phyloP scores from a whole-genome alignment of 2,329 filamentous ascomycete genomes.

The Hypoxylon sp. region DNA sequence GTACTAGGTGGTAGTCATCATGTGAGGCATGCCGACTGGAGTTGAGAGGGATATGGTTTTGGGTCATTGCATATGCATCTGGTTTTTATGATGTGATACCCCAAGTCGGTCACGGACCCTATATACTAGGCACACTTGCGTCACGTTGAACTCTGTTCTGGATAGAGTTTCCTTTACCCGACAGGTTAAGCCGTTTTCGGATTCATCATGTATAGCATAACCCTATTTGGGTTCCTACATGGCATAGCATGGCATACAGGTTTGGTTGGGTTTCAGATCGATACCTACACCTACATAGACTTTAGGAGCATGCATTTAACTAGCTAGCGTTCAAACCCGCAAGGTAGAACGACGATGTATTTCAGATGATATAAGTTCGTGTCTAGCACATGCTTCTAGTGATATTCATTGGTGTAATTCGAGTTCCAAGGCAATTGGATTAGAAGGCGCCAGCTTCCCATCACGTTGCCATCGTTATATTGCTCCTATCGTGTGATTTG shows the following conservation, averaged over 20 bases:
- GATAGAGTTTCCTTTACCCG: conserved; percentile 21
- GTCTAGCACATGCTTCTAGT: not conserved
- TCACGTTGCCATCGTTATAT: not conserved
- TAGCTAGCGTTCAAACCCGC: not conserved
- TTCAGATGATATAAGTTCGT: not conserved
- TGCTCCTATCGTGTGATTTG: no score
- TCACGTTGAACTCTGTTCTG: conserved; percentile 12
- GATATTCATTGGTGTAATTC: not conserved
- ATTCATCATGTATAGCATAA: conserved; percentile 10
- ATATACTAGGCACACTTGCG: conserved; percentile 1
- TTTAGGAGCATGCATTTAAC: not conserved
- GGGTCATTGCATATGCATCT: conserved; percentile 12
- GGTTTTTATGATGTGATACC: conserved; percentile 29
- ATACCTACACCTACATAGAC: conserved; percentile 13
- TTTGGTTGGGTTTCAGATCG: not conserved
- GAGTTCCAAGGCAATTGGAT: not conserved
- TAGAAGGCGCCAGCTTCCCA: no score
- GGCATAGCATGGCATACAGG: not conserved
- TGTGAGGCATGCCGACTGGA: conserved; percentile 52
- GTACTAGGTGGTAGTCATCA: conserved; percentile 52
- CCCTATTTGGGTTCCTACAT: conserved; percentile 9
- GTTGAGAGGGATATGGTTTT: conserved; percentile 30
- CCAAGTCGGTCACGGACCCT: conserved; percentile 13
- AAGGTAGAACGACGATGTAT: not conserved
- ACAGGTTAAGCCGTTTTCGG: not conserved